These are phyloP conservation scores for Mycena metata DNA, from an alignment of 768 basidiomycete genomes.

Conservation along the genomic window DNA sequence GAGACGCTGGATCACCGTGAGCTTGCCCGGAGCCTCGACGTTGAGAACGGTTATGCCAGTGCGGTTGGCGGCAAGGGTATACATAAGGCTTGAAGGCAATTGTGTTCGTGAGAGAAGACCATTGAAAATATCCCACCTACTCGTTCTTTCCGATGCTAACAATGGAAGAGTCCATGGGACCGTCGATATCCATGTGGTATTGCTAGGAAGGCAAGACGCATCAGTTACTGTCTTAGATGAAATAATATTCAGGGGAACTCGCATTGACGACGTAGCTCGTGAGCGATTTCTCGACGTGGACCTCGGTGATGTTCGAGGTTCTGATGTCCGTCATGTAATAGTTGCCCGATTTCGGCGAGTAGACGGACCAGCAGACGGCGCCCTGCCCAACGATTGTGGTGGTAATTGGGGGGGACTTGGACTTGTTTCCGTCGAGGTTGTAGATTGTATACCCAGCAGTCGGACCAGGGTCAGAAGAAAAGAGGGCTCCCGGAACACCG, in stretches of 20 bases:
- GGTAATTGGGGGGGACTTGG: not conserved
- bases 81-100: slow-evolving; percentile 52
- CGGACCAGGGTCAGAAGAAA: slow-evolving; percentile 31
- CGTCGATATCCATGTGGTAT: slow-evolving; percentile 23
- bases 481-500: slow-evolving; percentile 18
- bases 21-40: slow-evolving; percentile 52
- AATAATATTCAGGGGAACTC: not conserved
- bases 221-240: not conserved
- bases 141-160: slow-evolving; percentile 29
- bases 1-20: slow-evolving; percentile 37
- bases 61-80: slow-evolving; percentile 54
- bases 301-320: slow-evolving; percentile 38
- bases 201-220: slow-evolving; percentile 1
- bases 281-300: slow-evolving; percentile 32
- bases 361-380: slow-evolving; percentile 42
- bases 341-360: slow-evolving; percentile 41
- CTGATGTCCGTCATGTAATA: slow-evolving; percentile 44
- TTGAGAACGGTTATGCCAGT: slow-evolving; percentile 57
- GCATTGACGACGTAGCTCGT: slow-evolving; percentile 29
- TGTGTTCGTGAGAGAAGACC: not conserved
- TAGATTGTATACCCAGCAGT: slow-evolving; percentile 31
- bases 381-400: slow-evolving; percentile 34
- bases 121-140: not conserved
- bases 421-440: slow-evolving; percentile 20
- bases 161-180: slow-evolving; percentile 21